These are phyloP conservation scores for Psilocybe tampanensis DNA, from an alignment of 768 basidiomycete species.

Conservation along the genomic window DNA sequence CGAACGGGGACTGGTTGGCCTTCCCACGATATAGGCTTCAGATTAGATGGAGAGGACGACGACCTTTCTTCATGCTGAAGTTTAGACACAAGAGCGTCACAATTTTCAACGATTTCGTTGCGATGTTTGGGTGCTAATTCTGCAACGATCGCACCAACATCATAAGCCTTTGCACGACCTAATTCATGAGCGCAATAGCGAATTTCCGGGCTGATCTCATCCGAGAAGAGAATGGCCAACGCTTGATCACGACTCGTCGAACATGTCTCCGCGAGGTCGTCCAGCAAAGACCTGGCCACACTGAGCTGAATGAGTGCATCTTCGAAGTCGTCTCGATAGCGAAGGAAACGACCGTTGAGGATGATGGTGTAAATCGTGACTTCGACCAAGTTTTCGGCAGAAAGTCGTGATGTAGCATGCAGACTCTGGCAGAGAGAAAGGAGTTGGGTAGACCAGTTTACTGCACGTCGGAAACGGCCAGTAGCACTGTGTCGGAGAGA, in stretches of 20 bases:
- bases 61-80: slow-evolving; percentile 47
- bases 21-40: slow-evolving; percentile 75
- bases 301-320: slow-evolving; percentile 76
- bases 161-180: slow-evolving; percentile 77
- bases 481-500: slow-evolving; percentile 75
- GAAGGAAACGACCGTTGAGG: slow-evolving; percentile 80
- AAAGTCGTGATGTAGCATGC: slow-evolving; percentile 52
- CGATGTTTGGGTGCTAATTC: slow-evolving; percentile 62
- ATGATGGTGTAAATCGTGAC: slow-evolving; percentile 78
- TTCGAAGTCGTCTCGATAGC: slow-evolving; percentile 75
- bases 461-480: slow-evolving; percentile 77
- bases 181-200: slow-evolving; percentile 91
- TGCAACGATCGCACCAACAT: slow-evolving; percentile 72
- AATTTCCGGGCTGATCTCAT: slow-evolving; percentile 90
- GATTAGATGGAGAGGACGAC: slow-evolving; percentile 49
- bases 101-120: slow-evolving; percentile 65
- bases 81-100: slow-evolving; percentile 52
- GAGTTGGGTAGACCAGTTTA: slow-evolving; percentile 77
- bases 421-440: slow-evolving; percentile 73
- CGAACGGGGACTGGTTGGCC: slow-evolving; percentile 82
- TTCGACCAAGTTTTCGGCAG: slow-evolving; percentile 65
- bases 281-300: slow-evolving; percentile 75
- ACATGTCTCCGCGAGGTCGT: slow-evolving; percentile 63
- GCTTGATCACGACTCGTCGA: slow-evolving; percentile 85
- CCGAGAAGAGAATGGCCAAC: slow-evolving; percentile 78